Conservation (phyloP, 129 eudicot species). For the Cynara cardunculus region DNA sequence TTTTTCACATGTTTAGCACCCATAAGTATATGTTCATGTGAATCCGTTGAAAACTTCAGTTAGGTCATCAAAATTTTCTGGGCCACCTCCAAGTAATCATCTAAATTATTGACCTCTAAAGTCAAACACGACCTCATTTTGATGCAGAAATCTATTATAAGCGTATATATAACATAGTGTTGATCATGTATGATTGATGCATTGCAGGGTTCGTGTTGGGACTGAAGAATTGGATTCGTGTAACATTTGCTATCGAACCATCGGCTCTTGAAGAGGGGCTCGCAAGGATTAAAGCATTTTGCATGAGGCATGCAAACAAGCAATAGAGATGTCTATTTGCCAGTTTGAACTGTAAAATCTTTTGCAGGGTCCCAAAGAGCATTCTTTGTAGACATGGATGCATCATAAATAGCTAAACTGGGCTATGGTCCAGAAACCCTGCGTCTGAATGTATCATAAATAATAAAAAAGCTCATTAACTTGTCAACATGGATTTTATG, state of each 20-base stretch:
- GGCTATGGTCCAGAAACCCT: not conserved
- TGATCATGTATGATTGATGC: not conserved
- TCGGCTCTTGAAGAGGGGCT: slow-evolving; percentile 63
- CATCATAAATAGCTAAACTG: not conserved
- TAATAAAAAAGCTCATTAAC: not conserved
- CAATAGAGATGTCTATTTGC: not conserved
- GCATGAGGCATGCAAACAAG: slow-evolving; percentile 36
- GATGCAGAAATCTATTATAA: not conserved
- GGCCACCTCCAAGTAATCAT: not conserved
- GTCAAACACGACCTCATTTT: not conserved
- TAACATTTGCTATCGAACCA: slow-evolving; percentile 68
- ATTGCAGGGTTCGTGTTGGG: slow-evolving; percentile 48
- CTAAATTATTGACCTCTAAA: slow-evolving; percentile 10
- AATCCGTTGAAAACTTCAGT: not conserved
- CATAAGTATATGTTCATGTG: not conserved
- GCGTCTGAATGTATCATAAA: not conserved
- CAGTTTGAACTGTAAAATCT: not conserved
- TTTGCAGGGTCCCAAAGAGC: not conserved
- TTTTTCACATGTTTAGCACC: not conserved
- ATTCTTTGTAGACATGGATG: not conserved
- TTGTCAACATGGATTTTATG: not conserved
- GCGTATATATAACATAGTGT: not conserved
- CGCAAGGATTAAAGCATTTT: slow-evolving; percentile 57
- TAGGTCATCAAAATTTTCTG: not conserved
- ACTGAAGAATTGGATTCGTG: slow-evolving; percentile 54